Percentiles rank a stretch among this genome's conserved stretches.
Evolutionary conservation across 108 stramenopile species (phyloP).

Genomic region (Skeletonema potamos): DNA sequence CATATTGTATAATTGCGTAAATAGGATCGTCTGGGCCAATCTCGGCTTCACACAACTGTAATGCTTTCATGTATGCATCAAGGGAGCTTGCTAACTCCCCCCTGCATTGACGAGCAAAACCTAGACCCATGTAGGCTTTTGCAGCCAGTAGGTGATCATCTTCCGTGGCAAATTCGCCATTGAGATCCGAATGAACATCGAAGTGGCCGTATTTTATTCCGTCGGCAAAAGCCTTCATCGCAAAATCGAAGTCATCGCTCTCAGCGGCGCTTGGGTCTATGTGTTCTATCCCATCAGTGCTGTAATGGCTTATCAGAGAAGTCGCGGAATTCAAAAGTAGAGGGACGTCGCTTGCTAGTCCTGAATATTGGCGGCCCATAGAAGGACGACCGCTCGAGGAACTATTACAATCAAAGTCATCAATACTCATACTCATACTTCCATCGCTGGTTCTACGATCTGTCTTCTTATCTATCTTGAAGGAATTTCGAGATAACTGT

Average conservation of each 20-base stretch:
- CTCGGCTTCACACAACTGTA: constrained; percentile 29
- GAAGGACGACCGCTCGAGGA: not conserved
- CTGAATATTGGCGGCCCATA: not conserved
- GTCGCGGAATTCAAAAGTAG: constrained; percentile 23
- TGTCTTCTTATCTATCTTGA: not conserved
- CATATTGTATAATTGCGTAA: constrained; percentile 24
- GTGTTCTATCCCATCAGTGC: constrained; percentile 28
- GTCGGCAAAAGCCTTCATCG: constrained; percentile 19
- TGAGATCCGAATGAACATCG: not conserved
- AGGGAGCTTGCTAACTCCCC: constrained; percentile 39
- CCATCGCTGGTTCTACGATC: not conserved
- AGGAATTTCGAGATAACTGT: not conserved
- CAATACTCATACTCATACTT: constrained; percentile 8
- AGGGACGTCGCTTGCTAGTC: constrained; percentile 14
- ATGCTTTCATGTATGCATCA: constrained; percentile 34
- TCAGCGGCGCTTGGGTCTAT: constrained; percentile 26
- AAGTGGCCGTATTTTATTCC: constrained; percentile 40
- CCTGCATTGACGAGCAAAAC: constrained; percentile 35
- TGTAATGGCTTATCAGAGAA: constrained; percentile 3
- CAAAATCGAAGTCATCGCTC: constrained; percentile 43
- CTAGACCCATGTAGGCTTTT: constrained; percentile 43
- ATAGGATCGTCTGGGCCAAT: constrained; percentile 22
- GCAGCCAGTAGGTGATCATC: constrained; percentile 38
- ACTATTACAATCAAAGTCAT: constrained; percentile 10
- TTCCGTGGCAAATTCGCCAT: not conserved